Evolutionary conservation across 148 eudicot genomes (phyloP), one percentile per base, ranked within the genome.

Genomic region (Rhododendron williamsianum): DNA sequence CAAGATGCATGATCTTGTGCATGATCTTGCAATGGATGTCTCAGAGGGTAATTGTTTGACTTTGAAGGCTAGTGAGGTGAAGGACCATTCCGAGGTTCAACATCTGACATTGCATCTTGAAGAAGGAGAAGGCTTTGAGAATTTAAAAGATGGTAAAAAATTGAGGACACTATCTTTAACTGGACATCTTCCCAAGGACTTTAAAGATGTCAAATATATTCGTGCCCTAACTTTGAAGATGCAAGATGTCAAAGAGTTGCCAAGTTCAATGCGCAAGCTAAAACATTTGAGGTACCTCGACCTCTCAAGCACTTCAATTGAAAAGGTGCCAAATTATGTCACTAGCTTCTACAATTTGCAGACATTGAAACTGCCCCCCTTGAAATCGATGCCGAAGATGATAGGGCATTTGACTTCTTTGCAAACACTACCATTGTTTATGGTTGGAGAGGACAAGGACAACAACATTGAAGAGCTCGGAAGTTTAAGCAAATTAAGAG

Each of bases 201-300:
- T 54, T 16, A 16, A 16, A 54, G 6, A 54, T 54, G 60, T 54
- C 60, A 54, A 54, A 54, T 4, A 54, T 54, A 16, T 54, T 4
- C 60, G 60, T 4, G 19, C 60, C 60, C 21, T 54, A 54, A 54
- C 21, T 16, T 16, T 54, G 60, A 4, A 51, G 2, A 16, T 15
- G 60, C 60, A 0, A 54, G 19, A 54, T 15, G 60, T 54, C 60
- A 54, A 54, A 54, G 1, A 54, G 60, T 54, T 54, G 60, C 60
- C 85, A n/a, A 6, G 6, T 21, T 83, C 85, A 71, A 69, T 83
- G 19, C 21, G 36, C 9, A 11, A 19, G 36, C 25, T 83, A 36
- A 83, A 46, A 46, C 85, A 49, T 72, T 30, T 83, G 4, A 67
- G 65, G 52, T 27, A 23, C 30, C 85, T 83, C 16, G 85, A 73